A percentile compares a stretch with the other conserved stretches of the same genome.
These are phyloP conservation scores for Rutidosis leptorrhynchoides DNA, from an alignment of 129 eudicot genomes.

Conservation along the genomic window DNA sequence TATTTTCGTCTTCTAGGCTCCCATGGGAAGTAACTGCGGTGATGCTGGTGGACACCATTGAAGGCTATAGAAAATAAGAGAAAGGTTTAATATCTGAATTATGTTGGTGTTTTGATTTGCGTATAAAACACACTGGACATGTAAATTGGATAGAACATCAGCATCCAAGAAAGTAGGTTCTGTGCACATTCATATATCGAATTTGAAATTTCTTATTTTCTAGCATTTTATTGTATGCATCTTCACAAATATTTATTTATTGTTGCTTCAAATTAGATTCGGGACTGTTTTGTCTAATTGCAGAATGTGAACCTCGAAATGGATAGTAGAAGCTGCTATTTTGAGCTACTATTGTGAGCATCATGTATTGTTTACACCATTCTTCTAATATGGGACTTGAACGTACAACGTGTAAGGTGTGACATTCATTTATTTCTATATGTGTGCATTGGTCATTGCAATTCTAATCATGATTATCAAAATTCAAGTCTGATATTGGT, in stretches of 20 bases:
- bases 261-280: conserved; percentile 44
- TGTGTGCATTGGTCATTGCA: too few relatives aligned
- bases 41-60: conserved; percentile 86
- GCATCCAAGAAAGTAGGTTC: conserved; percentile 74
- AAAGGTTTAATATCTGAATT: conserved; percentile 66
- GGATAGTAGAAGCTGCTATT: too few relatives aligned
- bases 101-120: conserved; percentile 28
- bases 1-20: conserved; percentile 47
- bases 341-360: too few relatives aligned
- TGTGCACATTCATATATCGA: not conserved
- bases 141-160: conserved; percentile 76
- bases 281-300: conserved; percentile 76
- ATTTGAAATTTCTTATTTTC: conserved; percentile 1
- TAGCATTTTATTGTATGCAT: conserved; percentile 5
- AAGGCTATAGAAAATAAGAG: conserved; percentile 67
- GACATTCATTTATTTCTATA: too few relatives aligned
- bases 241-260: not conserved
- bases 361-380: too few relatives aligned
- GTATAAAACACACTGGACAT: conserved; percentile 35
- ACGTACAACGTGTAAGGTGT: too few relatives aligned
- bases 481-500: too few relatives aligned
- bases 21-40: conserved; percentile 89
- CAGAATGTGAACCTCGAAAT: too few relatives aligned
- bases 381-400: too few relatives aligned
- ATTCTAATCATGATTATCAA: too few relatives aligned